Percentiles rank a stretch among this genome's conserved stretches.
Evolutionary conservation across 2,329 filamentous ascomycete species (phyloP).

Genomic region (Nannizziopsis barbatae): DNA sequence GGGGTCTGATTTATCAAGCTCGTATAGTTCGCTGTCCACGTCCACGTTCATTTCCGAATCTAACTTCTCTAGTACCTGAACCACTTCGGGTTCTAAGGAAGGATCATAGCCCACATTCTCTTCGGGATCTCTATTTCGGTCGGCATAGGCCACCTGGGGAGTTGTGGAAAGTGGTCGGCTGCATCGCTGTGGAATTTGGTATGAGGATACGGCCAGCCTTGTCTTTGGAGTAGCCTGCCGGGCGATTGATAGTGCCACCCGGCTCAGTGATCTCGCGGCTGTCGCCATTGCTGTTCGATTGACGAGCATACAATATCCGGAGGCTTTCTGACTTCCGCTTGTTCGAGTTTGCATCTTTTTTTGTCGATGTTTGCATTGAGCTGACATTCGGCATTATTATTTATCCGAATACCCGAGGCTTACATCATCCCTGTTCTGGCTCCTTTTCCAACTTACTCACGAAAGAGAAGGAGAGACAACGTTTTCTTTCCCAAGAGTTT

Average conservation of each 20-base stretch:
- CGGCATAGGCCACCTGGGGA: not conserved
- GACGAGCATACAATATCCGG: conserved; percentile 3
- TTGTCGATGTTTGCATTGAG: not conserved
- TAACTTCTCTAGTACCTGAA: too few relatives aligned
- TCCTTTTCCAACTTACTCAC: too few relatives aligned
- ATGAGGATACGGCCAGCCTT: conserved; percentile 7
- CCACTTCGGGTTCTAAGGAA: not conserved
- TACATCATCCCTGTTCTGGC: too few relatives aligned
- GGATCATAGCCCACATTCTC: not conserved
- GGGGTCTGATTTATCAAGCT: conserved; percentile 25
- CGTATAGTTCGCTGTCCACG: conserved; percentile 17
- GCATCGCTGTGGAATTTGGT: conserved; percentile 1
- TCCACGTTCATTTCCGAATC: not conserved
- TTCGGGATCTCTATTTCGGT: conserved; percentile 1
- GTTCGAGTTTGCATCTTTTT: not conserved
- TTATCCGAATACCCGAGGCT: too few relatives aligned
- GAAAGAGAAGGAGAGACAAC: too few relatives aligned
- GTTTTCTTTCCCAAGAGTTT: too few relatives aligned
- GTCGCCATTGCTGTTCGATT: conserved; percentile 29
- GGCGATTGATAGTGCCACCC: conserved; percentile 25
- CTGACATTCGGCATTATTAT: not conserved
- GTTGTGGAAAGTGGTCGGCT: conserved; percentile 8
- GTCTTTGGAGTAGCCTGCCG: conserved; percentile 21
- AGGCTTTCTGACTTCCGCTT: not conserved
- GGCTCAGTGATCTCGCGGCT: conserved; percentile 30